Conservation (phyloP, 305 asterid species). For the Plantago rigida region DNA sequence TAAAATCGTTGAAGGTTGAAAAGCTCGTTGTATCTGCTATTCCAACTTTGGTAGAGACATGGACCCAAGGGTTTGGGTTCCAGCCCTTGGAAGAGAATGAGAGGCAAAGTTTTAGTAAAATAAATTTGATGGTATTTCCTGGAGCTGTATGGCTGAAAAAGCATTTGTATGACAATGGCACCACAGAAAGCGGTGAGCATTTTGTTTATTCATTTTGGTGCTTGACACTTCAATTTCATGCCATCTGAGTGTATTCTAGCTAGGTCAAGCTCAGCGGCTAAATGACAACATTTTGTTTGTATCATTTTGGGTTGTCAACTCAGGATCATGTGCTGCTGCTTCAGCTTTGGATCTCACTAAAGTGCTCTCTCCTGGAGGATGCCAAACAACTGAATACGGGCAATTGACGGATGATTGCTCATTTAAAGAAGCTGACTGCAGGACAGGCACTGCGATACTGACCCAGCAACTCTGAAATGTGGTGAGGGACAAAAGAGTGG, state of each 20-base stretch:
- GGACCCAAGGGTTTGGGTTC: conserved; percentile 91
- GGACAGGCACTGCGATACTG: no score
- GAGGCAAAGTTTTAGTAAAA: conserved; percentile 46
- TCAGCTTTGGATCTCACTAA: no score
- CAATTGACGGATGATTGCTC: no score
- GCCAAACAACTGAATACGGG: no score
- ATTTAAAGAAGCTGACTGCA: no score
- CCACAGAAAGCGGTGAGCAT: conserved; percentile 34
- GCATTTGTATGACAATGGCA: conserved; percentile 31
- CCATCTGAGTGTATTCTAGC: neutral
- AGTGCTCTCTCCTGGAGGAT: no score
- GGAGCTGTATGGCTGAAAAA: conserved; percentile 83
- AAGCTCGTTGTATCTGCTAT: conserved; percentile 78
- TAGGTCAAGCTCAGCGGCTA: neutral
- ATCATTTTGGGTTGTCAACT: neutral
- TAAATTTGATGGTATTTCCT: conserved; percentile 85
- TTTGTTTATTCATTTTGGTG: neutral
- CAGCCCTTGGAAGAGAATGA: conserved; percentile 60
- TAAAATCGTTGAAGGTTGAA: conserved; percentile 65
- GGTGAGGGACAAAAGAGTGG: no score
- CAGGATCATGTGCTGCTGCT: conserved; percentile 1
- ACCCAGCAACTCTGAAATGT: no score
- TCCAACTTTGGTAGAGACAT: conserved; percentile 70
- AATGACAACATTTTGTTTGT: neutral
- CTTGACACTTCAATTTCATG: neutral